phyloP scores from a whole-genome alignment of 345 rosid species.

The Eucalyptus polyanthemos region DNA sequence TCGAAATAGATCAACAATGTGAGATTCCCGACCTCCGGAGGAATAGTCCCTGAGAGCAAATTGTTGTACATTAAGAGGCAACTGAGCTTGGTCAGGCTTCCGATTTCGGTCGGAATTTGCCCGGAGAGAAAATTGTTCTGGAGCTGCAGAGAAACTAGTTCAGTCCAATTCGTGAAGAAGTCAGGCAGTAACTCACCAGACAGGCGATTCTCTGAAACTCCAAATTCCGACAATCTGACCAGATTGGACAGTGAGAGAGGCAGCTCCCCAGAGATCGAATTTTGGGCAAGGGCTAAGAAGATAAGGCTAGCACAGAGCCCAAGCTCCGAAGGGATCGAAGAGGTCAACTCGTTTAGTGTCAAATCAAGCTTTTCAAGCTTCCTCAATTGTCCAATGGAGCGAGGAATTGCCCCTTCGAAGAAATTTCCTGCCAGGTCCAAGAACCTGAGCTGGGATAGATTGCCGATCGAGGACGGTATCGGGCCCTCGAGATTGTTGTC shows the following conservation, averaged over 20 bases:
- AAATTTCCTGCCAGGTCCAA: neutral
- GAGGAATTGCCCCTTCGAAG: slow-evolving; percentile 17
- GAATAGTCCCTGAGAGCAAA: slow-evolving; percentile 9
- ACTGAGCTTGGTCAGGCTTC: slow-evolving; percentile 16
- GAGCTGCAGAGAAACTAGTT: too few species aligned
- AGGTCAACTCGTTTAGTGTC: slow-evolving; percentile 18
- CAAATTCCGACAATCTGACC: accelerated
- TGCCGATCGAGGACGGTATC: neutral
- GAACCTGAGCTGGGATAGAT: neutral
- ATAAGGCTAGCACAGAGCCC: slow-evolving; percentile 38
- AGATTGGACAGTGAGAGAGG: too few species aligned
- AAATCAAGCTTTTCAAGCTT: slow-evolving; percentile 26
- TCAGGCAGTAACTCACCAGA: too few species aligned
- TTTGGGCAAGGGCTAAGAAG: neutral
- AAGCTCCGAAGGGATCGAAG: slow-evolving; percentile 43
- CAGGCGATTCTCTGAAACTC: too few species aligned
- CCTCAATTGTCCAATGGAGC: slow-evolving; percentile 34
- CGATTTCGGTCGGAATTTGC: slow-evolving; percentile 25
- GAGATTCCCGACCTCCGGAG: too few species aligned
- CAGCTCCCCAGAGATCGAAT: too few species aligned
- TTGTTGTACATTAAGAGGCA: slow-evolving; percentile 20
- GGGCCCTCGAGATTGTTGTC: slow-evolving; percentile 22
- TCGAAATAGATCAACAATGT: too few species aligned
- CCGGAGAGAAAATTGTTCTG: slow-evolving; percentile 14
- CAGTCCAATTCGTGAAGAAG: too few species aligned